Percentiles rank a stretch among this genome's conserved stretches.
phyloP scores from a whole-genome alignment of 2,329 filamentous ascomycete genomes.

The Colletotrichum sp. region DNA sequence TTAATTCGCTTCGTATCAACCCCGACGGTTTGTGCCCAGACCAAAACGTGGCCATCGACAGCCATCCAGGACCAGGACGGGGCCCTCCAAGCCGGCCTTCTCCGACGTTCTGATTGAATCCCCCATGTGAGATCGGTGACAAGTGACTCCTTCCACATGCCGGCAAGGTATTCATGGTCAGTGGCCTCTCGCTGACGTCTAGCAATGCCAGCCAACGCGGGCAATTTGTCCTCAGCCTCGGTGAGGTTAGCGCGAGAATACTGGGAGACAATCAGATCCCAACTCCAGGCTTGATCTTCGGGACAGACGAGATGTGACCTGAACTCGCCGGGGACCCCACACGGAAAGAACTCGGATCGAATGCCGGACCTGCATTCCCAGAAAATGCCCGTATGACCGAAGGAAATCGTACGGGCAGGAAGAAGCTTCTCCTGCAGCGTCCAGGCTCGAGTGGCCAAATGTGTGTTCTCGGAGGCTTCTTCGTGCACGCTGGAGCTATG shows the following conservation, averaged over 20 bases:
- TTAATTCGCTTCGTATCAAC: too few relatives aligned
- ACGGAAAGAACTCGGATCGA: not conserved
- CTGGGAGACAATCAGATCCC: not conserved
- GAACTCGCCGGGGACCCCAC: too few relatives aligned
- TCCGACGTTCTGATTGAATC: not conserved
- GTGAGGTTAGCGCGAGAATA: not conserved
- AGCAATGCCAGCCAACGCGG: not conserved
- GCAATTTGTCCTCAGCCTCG: rapidly evolving
- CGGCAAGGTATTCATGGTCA: not conserved
- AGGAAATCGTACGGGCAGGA: not conserved
- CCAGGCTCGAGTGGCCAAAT: not conserved
- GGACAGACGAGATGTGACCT: not conserved
- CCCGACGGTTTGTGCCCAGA: too few relatives aligned
- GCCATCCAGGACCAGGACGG: not conserved
- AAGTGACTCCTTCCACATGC: not conserved
- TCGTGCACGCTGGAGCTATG: too few relatives aligned
- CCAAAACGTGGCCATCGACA: too few relatives aligned
- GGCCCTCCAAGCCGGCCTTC: not conserved
- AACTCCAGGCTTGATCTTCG: rapidly evolving
- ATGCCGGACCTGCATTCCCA: not conserved
- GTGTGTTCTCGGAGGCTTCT: too few relatives aligned
- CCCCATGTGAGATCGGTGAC: rapidly evolving
- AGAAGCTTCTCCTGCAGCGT: not conserved
- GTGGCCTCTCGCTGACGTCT: not conserved
- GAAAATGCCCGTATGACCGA: rapidly evolving